Conservation (phyloP, 2,329 filamentous ascomycete genomes). For the Colletotrichum lini region DNA sequence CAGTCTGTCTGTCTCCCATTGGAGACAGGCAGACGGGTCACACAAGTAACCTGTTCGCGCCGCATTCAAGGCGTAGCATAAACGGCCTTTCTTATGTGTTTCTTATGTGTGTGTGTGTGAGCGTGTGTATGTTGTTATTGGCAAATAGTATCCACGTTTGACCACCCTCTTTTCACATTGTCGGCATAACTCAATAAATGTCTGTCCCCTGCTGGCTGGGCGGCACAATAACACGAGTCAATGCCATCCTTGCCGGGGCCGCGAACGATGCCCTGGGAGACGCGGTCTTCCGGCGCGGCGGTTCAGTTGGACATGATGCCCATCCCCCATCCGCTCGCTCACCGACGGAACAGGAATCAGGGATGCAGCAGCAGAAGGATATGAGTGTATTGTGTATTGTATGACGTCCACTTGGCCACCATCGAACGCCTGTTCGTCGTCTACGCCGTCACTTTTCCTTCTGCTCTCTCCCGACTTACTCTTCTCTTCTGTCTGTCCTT, state of each 20-base stretch:
- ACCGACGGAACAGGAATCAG: background rate
- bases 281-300: background rate
- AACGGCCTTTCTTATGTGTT: too few relatives aligned
- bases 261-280: background rate
- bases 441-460: background rate
- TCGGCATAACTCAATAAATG: too few relatives aligned
- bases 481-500: too few relatives aligned
- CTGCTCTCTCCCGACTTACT: background rate
- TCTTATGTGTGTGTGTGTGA: too few relatives aligned
- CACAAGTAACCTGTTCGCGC: too few relatives aligned
- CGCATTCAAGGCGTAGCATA: too few relatives aligned
- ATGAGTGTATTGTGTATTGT: background rate
- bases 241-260: conserved; percentile 1
- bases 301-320: background rate
- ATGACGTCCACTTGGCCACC: too few relatives aligned
- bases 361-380: background rate
- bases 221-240: background rate
- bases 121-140: too few relatives aligned
- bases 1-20: background rate
- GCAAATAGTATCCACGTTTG: background rate
- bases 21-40: too few relatives aligned
- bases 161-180: too few relatives aligned
- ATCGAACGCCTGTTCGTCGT: background rate
- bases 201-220: too few relatives aligned
- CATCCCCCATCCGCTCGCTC: background rate